These are phyloP conservation scores for Boeremia lycopersici DNA, from an alignment of 2,329 filamentous ascomycete genomes.

Conservation along the genomic window DNA sequence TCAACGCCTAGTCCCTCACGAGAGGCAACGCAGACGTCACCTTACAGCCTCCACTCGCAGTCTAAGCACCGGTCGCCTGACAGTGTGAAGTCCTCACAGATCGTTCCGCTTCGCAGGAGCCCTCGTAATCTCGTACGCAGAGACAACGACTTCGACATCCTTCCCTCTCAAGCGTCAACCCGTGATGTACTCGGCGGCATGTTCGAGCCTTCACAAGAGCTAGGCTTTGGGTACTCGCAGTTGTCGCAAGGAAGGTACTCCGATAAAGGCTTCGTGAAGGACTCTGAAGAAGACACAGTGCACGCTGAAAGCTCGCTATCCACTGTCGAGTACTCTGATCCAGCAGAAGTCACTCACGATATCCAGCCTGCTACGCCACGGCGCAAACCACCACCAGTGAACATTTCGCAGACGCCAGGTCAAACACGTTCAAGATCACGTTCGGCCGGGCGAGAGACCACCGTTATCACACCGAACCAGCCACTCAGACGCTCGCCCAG, in stretches of 20 bases:
- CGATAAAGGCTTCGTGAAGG: constrained; percentile 34
- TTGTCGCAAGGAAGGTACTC: constrained; percentile 30
- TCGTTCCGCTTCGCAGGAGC: constrained; percentile 6
- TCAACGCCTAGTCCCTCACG: constrained; percentile 29
- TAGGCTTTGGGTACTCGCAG: constrained; percentile 23
- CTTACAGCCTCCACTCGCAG: constrained; percentile 37
- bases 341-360: not conserved
- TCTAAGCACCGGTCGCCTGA: constrained; percentile 34
- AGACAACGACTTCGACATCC: constrained; percentile 22
- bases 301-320: constrained; percentile 38
- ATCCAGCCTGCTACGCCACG: constrained; percentile 2
- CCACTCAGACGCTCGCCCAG: constrained; percentile 1
- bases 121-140: constrained; percentile 22
- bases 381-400: constrained; percentile 6
- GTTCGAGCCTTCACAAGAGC: constrained; percentile 34
- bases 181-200: constrained; percentile 10
- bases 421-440: not conserved
- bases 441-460: not conserved
- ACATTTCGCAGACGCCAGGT: not conserved
- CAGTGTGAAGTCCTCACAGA: constrained; percentile 5
- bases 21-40: constrained; percentile 26
- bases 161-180: constrained; percentile 10
- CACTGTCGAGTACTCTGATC: constrained; percentile 30
- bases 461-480: constrained; percentile 1
- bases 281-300: constrained; percentile 41